phyloP scores from a whole-genome alignment of 108 stramenopile genomes.

The Cylindrotheca fusiformis region DNA sequence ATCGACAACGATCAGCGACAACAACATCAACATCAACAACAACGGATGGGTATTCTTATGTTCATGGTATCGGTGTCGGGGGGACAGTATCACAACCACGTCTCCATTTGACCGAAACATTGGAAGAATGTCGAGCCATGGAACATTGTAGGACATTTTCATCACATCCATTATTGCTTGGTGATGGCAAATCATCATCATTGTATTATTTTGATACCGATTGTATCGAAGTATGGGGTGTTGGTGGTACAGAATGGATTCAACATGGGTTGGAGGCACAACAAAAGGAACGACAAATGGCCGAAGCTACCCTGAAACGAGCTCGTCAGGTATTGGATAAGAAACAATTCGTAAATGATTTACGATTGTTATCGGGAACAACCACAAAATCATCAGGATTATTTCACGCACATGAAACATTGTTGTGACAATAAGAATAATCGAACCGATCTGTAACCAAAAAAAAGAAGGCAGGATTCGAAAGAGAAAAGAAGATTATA shows the following conservation, averaged over 20 bases:
- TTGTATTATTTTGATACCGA: conserved; percentile 39
- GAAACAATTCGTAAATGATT: conserved; percentile 70
- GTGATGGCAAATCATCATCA: conserved; percentile 7
- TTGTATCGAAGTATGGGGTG: conserved; percentile 43
- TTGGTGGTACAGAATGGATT: conserved; percentile 33
- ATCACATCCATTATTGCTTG: conserved; percentile 4
- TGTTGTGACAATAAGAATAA: too few relatives aligned
- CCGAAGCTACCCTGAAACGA: conserved; percentile 43
- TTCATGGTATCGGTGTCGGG: conserved; percentile 32
- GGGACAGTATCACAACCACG: conserved; percentile 29
- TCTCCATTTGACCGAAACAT: conserved; percentile 38
- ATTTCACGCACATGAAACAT: too few relatives aligned
- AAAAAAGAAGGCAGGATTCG: too few relatives aligned
- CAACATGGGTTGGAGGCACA: conserved; percentile 14
- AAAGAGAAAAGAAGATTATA: too few relatives aligned
- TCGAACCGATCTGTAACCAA: too few relatives aligned
- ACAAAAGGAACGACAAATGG: conserved; percentile 18
- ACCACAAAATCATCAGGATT: too few relatives aligned
- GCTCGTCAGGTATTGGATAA: conserved; percentile 76
- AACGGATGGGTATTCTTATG: conserved; percentile 3
- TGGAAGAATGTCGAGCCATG: conserved; percentile 42
- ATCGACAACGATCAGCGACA: not conserved
- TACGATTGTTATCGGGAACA: too few relatives aligned
- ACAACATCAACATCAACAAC: not conserved
- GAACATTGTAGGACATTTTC: conserved; percentile 24